phyloP scores from a whole-genome alignment of 306 rosid species.

The Trifolium fragiferum region DNA sequence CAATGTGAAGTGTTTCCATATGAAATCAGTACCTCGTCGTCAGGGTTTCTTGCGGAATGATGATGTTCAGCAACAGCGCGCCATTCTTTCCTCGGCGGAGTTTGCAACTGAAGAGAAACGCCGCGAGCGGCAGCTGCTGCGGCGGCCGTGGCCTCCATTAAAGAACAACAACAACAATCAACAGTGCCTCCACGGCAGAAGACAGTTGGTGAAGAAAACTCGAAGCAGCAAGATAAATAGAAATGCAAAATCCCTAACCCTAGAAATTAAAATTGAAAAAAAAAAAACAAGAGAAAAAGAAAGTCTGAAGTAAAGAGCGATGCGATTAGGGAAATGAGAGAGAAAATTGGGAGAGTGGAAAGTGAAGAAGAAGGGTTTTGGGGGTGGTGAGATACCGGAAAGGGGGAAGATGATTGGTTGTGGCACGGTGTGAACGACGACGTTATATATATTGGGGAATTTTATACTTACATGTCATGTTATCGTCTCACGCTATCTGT shows the following conservation, averaged over 20 bases:
- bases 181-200: constrained; percentile 48
- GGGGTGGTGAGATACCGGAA: neutral
- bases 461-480: constrained; percentile 30
- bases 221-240: neutral
- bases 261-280: constrained; percentile 15
- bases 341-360: neutral
- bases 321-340: constrained; percentile 1
- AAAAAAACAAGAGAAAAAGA: neutral
- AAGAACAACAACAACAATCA: constrained; percentile 41
- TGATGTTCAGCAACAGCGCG: constrained; percentile 85
- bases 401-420: constrained; percentile 46
- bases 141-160: constrained; percentile 83
- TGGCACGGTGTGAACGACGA: constrained; percentile 52
- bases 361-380: constrained; percentile 43
- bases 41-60: constrained; percentile 67
- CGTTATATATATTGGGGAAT: constrained; percentile 48
- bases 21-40: constrained; percentile 70
- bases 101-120: constrained; percentile 63
- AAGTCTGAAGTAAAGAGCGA: neutral
- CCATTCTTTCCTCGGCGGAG: constrained; percentile 76
- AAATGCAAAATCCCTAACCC: constrained; percentile 68
- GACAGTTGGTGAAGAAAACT: neutral
- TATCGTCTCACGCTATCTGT: constrained; percentile 26
- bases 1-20: constrained; percentile 47
- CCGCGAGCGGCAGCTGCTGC: constrained; percentile 63